Conservation (phyloP, 345 rosid species). For the Eucalyptus pauciflora region DNA sequence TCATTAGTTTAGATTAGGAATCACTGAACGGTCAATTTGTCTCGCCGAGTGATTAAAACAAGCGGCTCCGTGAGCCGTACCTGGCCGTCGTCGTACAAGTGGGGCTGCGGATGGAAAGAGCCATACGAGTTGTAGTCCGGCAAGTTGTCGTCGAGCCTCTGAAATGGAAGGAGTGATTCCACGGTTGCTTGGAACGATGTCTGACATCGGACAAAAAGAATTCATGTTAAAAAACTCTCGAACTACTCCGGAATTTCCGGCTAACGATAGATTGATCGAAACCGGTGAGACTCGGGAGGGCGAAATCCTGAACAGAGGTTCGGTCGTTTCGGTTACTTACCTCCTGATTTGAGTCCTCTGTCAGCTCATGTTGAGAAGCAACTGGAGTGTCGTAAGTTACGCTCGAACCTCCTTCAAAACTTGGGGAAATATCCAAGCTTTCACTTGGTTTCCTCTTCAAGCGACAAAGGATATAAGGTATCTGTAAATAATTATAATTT, state of each 20-base stretch:
- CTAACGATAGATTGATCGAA: not conserved
- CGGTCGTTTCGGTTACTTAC: not conserved
- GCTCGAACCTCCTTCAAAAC: not conserved
- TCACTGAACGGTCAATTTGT: not conserved
- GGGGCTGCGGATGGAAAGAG: not conserved
- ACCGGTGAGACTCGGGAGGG: too few relatives aligned
- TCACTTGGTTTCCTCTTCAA: not conserved
- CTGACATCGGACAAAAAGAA: fast-evolving
- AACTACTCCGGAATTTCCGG: not conserved
- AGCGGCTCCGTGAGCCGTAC: not conserved
- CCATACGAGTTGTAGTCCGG: not conserved
- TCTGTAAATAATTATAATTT: not conserved
- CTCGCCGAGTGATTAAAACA: fast-evolving
- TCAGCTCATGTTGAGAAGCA: not conserved
- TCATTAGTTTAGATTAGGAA: not conserved
- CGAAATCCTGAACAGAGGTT: not conserved
- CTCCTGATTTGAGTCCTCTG: not conserved
- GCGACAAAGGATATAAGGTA: not conserved
- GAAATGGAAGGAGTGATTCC: not conserved
- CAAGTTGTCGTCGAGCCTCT: not conserved
- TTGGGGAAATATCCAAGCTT: not conserved
- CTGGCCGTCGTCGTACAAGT: not conserved
- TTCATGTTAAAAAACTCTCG: not conserved
- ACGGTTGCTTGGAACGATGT: not conserved
- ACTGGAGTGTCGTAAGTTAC: not conserved